Evolutionary conservation across 2,329 filamentous ascomycete genomes (phyloP), one percentile per base, ranked within the genome.

Genomic region (Cytospora mali): DNA sequence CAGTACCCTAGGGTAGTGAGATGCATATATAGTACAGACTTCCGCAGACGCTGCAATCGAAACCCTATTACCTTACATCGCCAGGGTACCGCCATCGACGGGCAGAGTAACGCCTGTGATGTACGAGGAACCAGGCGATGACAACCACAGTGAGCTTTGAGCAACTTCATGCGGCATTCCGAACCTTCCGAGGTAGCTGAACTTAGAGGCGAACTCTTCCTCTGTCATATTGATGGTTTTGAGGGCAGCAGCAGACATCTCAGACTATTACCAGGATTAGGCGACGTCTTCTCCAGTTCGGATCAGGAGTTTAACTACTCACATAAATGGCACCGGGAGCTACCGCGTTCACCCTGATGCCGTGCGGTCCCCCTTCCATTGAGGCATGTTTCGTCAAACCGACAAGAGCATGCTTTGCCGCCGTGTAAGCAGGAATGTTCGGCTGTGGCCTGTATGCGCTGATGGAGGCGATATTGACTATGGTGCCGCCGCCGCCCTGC

Each of bases 391-490:
- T 27, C 13, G 49, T 51, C 25, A 51, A n/a, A 14, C 49, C 49
- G 14, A 51, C 25, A 21, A 51, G 14, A 28, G 49, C 49, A 14
- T 51, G 49, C 49, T 51, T 51, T 7, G 49, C 49, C 25, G 49
- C 49, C 23, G 27, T 29, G 25, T 51, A 51, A 29, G 49, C 23
- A 28, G 49, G 27, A 13, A 27, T 51, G 25, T 51, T 51, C 13
- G 16, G 49, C 13, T 27, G 13, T 4, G 13, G 13, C 25, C n/a
- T 27, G 23, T 7, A 29, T 21, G 23, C 49, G 25, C 16, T 29
- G 49, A 55, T 42, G 31, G 31, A 39, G 31, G 53, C 53, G 29
- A 39, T 39, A 10, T 55, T 55, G 27, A 55, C 53, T 4, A 55
- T 55, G 7, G 31, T 35, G 33, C 53, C 53, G 21, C 53, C 53